Conservation (phyloP, 805 yeast species). For the Ogataea thermomethanolica region DNA sequence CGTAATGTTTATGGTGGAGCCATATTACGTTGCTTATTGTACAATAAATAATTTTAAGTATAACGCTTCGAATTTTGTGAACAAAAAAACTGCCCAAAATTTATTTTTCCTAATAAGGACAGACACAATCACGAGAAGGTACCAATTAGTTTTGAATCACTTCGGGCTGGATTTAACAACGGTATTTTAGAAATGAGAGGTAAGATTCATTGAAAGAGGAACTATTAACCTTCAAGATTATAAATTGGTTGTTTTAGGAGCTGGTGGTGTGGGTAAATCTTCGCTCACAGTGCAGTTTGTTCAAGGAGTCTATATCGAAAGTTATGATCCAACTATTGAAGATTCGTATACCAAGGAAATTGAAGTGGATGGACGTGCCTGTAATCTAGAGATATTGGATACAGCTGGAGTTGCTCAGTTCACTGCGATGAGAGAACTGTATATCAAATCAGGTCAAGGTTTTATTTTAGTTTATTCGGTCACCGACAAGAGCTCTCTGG, state of each 20-base stretch:
- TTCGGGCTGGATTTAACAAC: no score
- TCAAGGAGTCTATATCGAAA: conserved; percentile 83
- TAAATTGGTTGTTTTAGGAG: conserved; percentile 88
- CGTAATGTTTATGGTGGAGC: neutral
- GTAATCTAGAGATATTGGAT: conserved; percentile 74
- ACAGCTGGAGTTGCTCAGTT: conserved; percentile 79
- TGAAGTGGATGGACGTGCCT: conserved; percentile 82
- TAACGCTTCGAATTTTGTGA: neutral
- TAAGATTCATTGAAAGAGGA: neutral
- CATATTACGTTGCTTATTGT: neutral
- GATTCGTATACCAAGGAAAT: conserved; percentile 90
- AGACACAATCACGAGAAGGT: neutral
- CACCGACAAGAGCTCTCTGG: conserved; percentile 60
- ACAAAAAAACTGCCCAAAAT: neutral
- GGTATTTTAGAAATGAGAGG: conserved; percentile 4
- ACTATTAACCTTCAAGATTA: conserved; percentile 48
- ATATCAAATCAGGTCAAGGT: conserved; percentile 84
- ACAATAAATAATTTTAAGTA: neutral
- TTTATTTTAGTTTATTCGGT: conserved; percentile 57
- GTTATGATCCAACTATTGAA: conserved; percentile 96
- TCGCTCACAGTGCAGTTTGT: conserved; percentile 90
- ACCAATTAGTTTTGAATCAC: neutral
- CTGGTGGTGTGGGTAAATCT: conserved; percentile 97
- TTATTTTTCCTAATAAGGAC: conserved; percentile 8
- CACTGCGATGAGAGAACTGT: conserved; percentile 90